phyloP scores from a whole-genome alignment of 139 green algal genomes.

The Trebouxia sp. region DNA sequence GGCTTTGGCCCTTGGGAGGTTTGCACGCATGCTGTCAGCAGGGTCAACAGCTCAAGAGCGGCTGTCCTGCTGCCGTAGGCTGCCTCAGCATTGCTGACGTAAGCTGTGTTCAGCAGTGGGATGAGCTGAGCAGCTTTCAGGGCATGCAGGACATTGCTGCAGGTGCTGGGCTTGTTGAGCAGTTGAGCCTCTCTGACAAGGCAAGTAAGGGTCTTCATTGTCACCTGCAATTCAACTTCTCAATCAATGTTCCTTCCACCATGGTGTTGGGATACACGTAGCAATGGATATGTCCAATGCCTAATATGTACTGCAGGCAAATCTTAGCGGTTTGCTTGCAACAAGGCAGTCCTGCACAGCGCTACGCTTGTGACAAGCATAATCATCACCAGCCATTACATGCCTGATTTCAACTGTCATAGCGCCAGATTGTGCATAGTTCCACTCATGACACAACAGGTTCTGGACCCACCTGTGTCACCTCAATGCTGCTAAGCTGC shows the following conservation, averaged over 20 bases:
- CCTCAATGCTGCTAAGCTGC: not conserved
- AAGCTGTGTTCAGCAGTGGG: conserved; percentile 15
- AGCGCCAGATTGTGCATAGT: too few species aligned
- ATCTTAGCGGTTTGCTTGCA: too few species aligned
- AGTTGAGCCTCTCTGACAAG: conserved; percentile 32
- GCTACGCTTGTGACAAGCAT: too few species aligned
- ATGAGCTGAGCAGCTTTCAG: conserved; percentile 31
- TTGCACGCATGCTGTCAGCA: conserved; percentile 28
- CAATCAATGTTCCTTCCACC: too few species aligned
- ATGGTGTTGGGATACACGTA: too few species aligned
- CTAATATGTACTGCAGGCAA: too few species aligned
- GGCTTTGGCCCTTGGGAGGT: not conserved
- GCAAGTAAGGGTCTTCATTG: conserved; percentile 19
- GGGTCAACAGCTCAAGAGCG: conserved; percentile 38
- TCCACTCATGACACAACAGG: too few species aligned
- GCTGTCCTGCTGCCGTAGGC: conserved; percentile 41
- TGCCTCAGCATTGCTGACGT: conserved; percentile 27
- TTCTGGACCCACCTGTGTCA: not conserved
- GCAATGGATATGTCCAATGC: too few species aligned
- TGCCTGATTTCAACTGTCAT: too few species aligned
- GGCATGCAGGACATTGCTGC: conserved; percentile 25
- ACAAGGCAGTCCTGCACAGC: too few species aligned
- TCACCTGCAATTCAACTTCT: not conserved
- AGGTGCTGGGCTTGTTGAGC: not conserved
- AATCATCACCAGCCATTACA: too few species aligned